Percentiles rank a stretch among this genome's conserved stretches.
Evolutionary conservation across 352 stramenopile genomes (phyloP).

Genomic region (Phytophthora pseudosyringae): DNA sequence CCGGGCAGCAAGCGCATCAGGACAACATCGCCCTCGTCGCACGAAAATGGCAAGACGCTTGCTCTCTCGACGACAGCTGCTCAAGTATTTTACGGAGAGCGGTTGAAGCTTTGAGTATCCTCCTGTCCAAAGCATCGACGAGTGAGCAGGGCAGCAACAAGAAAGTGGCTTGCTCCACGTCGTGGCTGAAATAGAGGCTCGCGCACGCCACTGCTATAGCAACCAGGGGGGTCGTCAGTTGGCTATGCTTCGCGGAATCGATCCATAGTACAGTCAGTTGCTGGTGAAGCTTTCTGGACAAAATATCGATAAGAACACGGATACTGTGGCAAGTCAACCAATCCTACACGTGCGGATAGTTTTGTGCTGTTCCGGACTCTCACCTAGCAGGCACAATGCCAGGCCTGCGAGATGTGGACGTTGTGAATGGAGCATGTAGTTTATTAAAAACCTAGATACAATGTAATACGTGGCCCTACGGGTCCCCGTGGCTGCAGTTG

Average conservation of each 20-base stretch:
- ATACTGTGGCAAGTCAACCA: too few species aligned
- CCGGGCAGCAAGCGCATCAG: constrained; percentile 14
- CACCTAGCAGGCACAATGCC: constrained; percentile 16
- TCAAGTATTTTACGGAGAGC: constrained; percentile 18
- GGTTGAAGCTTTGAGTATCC: constrained; percentile 5
- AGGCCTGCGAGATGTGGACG: constrained; percentile 12
- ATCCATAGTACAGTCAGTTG: too few species aligned
- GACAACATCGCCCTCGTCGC: constrained; percentile 11
- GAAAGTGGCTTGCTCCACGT: not conserved
- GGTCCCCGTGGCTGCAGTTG: not conserved
- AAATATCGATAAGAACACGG: constrained; percentile 3
- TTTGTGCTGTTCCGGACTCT: constrained; percentile 5
- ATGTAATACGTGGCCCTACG: not conserved
- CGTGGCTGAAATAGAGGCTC: constrained; percentile 3
- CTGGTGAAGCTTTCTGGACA: too few species aligned
- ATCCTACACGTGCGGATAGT: not conserved
- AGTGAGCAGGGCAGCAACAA: not conserved
- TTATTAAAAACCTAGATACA: constrained; percentile 10
- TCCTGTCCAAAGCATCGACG: constrained; percentile 2
- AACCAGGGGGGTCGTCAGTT: constrained; percentile 3
- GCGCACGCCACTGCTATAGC: constrained; percentile 1
- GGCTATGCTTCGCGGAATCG: not conserved
- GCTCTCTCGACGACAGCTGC: constrained; percentile 20
- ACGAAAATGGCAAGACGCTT: constrained; percentile 5
- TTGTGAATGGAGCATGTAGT: constrained; percentile 16